These are phyloP conservation scores for Phellinidium pouzarii DNA, from an alignment of 1,284 basidiomycete genomes.

Conservation along the genomic window DNA sequence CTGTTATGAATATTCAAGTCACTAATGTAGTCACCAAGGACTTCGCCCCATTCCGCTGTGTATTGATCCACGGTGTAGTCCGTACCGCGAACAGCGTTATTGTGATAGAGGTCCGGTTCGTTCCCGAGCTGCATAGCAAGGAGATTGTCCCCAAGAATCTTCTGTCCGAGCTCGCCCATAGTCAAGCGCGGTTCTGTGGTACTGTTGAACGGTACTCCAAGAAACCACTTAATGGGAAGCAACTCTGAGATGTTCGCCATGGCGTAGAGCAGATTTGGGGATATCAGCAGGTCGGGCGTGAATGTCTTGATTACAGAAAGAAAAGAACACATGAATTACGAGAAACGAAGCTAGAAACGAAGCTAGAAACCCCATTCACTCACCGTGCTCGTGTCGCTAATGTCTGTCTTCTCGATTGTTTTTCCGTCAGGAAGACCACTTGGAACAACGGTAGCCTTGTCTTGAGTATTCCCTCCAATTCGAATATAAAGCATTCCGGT, in stretches of 20 bases:
- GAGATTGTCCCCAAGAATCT: slow-evolving; percentile 30
- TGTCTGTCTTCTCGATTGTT: slow-evolving; percentile 8
- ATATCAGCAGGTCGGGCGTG: slow-evolving; percentile 13
- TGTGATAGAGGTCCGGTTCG: slow-evolving; percentile 35
- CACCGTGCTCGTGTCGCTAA: background rate
- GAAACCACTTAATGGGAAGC: slow-evolving; percentile 15
- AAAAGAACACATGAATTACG: background rate
- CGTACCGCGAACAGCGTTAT: slow-evolving; percentile 10
- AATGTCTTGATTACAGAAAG: slow-evolving; percentile 10
- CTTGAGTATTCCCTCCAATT: slow-evolving; percentile 17
- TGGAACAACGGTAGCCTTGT: slow-evolving; percentile 13
- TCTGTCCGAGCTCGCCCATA: slow-evolving; percentile 20
- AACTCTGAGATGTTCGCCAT: slow-evolving; percentile 15
- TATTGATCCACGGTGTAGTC: slow-evolving; percentile 30
- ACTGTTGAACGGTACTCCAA: slow-evolving; percentile 17
- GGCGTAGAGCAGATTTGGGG: slow-evolving; percentile 14
- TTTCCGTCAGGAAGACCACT: slow-evolving; percentile 7
- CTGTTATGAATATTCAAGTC: slow-evolving; percentile 24
- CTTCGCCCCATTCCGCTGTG: slow-evolving; percentile 28
- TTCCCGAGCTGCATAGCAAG: slow-evolving; percentile 35
- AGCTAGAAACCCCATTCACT: background rate
- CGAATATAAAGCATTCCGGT: slow-evolving; percentile 10
- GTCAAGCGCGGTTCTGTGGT: slow-evolving; percentile 6
- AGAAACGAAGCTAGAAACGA: background rate
- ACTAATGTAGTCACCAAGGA: slow-evolving; percentile 25